Base-by-base conservation (phyloP, 768 basidiomycete genomes). In the Clavulina sp. region DNA sequence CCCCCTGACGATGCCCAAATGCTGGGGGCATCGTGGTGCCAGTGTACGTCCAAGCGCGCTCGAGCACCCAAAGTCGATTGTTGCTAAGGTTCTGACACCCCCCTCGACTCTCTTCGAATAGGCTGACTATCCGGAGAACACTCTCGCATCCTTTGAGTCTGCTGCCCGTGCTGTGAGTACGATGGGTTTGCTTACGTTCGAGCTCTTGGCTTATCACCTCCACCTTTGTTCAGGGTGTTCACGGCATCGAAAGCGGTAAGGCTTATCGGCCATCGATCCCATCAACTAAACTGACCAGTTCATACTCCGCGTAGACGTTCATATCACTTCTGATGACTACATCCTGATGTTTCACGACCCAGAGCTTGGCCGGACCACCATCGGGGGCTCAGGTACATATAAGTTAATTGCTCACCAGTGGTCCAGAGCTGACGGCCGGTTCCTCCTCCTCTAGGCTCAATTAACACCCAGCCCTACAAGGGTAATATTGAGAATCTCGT, bases 341-440 rank as follows among this genome's bases (percentile, higher is more conserved):
- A 81, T 97, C 31, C 66, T 96, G 46, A 87, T 96, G 85, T 96
- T 93, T 68, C 93, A 99, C 66, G 93, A 96, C 65, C 84, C 88
- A 16, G 75, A 73, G 24, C 68, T 93, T 50, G 73, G 75, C 54
- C 72, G 92, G 57, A 93, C 88, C 2, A 96, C 87, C n/a, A 73
- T 83, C 61, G 79, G 67, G 70, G 57, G 85, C 19, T 70, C 91
- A 60, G 73, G 75, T 54, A 76, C n/a, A n/a, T n/a, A n/a, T n/a
- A n/a, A n/a, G n/a, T n/a, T n/a, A n/a, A n/a, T n/a, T n/a, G n/a
- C n/a, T n/a, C n/a, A n/a, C n/a, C n/a, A n/a, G n/a, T n/a, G n/a
- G n/a, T n/a, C n/a, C n/a, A n/a, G n/a, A n/a, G n/a, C n/a, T n/a
- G n/a, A n/a, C n/a, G n/a, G n/a, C n/a, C n/a, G n/a, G n/a, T n/a